A percentile compares a stretch with the other conserved stretches of the same genome.
Evolutionary conservation across 371 early-diverging fungal species (phyloP).

Genomic region (Hamiltosporidium magnivora): DNA sequence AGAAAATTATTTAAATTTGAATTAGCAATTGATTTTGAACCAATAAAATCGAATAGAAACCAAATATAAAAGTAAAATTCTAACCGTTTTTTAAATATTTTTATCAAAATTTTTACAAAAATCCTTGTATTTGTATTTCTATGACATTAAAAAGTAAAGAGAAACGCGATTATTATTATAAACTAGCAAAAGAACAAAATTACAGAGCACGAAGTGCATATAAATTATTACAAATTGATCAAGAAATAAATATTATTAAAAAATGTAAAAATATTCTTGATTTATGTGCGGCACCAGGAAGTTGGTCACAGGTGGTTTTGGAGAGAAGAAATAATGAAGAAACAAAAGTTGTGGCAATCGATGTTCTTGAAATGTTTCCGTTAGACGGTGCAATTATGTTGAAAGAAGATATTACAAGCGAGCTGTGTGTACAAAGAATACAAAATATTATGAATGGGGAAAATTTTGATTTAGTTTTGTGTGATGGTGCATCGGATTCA

Average conservation of each 20-base stretch:
- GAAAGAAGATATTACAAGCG: conserved; percentile 93
- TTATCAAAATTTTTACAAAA: neutral
- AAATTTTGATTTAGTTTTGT: conserved; percentile 79
- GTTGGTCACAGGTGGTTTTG: conserved; percentile 90
- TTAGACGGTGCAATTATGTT: conserved; percentile 76
- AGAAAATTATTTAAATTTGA: too few relatives aligned
- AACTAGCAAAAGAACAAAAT: conserved; percentile 58
- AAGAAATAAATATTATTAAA: conserved; percentile 72
- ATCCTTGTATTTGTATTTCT: conserved; percentile 4
- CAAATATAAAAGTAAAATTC: too few relatives aligned
- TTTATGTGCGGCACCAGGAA: conserved; percentile 94
- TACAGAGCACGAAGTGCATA: conserved; percentile 91
- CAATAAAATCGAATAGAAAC: too few relatives aligned
- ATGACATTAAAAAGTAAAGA: conserved; percentile 76
- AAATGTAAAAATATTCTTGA: conserved; percentile 72
- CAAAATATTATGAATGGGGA: conserved; percentile 69
- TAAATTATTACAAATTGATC: conserved; percentile 82
- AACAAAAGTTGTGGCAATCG: conserved; percentile 75
- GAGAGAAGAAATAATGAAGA: conserved; percentile 59
- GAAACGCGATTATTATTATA: conserved; percentile 77
- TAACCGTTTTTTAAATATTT: too few relatives aligned
- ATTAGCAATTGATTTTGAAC: too few relatives aligned
- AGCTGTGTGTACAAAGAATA: conserved; percentile 73
- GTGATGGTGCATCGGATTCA: conserved; percentile 94
- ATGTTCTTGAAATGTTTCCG: conserved; percentile 92